These are phyloP conservation scores for Metschnikowia sp. DNA, from an alignment of 805 yeast genomes.

Conservation along the genomic window DNA sequence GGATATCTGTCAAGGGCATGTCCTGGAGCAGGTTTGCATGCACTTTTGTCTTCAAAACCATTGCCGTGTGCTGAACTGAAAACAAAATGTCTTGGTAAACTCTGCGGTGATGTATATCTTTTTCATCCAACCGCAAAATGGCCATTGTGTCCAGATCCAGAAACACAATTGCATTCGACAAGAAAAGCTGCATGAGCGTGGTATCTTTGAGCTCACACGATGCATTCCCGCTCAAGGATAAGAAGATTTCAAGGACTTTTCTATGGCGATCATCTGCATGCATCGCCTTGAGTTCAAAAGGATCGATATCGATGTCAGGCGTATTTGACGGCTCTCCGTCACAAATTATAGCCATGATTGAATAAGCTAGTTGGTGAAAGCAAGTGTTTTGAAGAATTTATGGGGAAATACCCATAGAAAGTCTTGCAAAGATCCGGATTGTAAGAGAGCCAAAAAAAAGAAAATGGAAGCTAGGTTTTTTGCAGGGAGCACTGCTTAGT, in stretches of 20 bases:
- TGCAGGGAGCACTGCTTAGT: not conserved
- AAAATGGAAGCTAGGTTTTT: no score
- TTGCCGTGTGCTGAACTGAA: conserved; percentile 10
- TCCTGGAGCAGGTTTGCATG: conserved; percentile 12
- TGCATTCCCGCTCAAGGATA: conserved; percentile 1
- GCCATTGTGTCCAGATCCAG: conserved; percentile 14
- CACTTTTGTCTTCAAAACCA: conserved; percentile 5
- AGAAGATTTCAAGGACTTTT: conserved; percentile 5
- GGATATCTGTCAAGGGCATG: conserved; percentile 26
- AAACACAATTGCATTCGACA: conserved; percentile 5
- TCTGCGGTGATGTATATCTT: conserved; percentile 4
- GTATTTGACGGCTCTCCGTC: conserved; percentile 6
- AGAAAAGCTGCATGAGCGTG: conserved; percentile 12
- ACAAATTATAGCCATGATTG: conserved; percentile 11
- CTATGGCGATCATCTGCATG: conserved; percentile 10
- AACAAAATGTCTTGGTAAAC: conserved; percentile 8
- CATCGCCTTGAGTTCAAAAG: conserved; percentile 9
- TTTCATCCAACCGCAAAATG: conserved; percentile 5
- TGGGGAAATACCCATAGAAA: no score
- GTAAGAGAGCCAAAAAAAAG: no score
- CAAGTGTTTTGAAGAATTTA: no score
- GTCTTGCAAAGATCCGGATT: no score
- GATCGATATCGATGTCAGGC: conserved; percentile 3
- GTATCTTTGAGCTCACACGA: conserved; percentile 13
- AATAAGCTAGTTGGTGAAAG: no score